Conservation (phyloP, 345 rosid species). For the Jatropha curcas region DNA sequence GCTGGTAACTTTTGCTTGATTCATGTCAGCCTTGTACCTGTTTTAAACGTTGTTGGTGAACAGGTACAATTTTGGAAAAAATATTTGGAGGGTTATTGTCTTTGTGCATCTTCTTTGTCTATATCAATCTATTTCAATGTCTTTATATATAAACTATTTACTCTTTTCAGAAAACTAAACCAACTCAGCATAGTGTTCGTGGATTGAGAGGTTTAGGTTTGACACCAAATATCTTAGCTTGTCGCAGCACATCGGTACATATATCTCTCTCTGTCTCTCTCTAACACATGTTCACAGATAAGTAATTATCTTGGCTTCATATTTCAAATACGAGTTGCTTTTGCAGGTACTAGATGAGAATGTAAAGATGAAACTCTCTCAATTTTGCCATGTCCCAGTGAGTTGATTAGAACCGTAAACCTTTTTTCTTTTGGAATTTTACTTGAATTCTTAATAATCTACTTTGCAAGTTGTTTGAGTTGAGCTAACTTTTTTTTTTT, state of each 20-base stretch:
- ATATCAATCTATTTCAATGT: not conserved
- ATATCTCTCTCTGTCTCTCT: slow-evolving; percentile 12
- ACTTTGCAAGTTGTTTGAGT: not conserved
- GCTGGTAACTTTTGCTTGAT: slow-evolving; percentile 85
- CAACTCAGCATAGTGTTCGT: slow-evolving; percentile 96
- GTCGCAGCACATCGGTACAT: slow-evolving; percentile 78
- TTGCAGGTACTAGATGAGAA: slow-evolving; percentile 82
- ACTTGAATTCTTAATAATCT: not conserved
- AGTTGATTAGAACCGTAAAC: slow-evolving; percentile 8
- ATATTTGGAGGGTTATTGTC: not conserved
- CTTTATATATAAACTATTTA: not conserved
- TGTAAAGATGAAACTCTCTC: slow-evolving; percentile 81
- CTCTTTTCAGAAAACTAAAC: slow-evolving; percentile 84
- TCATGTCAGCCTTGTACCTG: slow-evolving; percentile 99
- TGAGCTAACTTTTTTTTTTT: slow-evolving; percentile 21
- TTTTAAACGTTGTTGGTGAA: slow-evolving; percentile 93
- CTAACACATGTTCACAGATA: not conserved
- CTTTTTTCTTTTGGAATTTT: not conserved
- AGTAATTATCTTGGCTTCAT: slow-evolving; percentile 1
- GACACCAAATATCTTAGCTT: slow-evolving; percentile 88
- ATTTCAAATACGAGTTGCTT: slow-evolving; percentile 13
- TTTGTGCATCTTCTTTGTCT: not conserved
- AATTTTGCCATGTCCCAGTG: slow-evolving; percentile 91
- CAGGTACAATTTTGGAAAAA: slow-evolving; percentile 48
- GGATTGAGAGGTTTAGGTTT: slow-evolving; percentile 84